Conservation (phyloP, 2,329 filamentous ascomycete species). For the Pseudogymnoascus sp. region DNA sequence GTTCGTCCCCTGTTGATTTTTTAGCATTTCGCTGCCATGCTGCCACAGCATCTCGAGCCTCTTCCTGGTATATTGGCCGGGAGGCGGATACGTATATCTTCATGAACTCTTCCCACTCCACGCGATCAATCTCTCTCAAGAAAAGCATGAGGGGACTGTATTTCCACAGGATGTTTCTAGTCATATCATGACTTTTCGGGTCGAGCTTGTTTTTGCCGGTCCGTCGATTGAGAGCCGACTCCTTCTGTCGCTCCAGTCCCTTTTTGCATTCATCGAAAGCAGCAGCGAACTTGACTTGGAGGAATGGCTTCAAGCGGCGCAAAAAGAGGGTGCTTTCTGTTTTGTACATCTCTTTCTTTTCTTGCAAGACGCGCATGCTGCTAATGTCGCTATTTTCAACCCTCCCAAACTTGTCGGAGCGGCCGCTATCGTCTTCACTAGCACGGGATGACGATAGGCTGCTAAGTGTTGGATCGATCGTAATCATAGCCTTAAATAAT, state of each 20-base stretch:
- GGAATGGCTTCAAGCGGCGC: constrained; percentile 69
- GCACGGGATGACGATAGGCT: constrained; percentile 36
- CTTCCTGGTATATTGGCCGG: constrained; percentile 67
- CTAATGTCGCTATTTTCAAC: constrained; percentile 46
- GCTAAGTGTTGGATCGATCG: constrained; percentile 72
- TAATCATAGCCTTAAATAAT: constrained; percentile 86
- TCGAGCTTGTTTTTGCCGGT: constrained; percentile 56
- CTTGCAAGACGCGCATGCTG: constrained; percentile 86
- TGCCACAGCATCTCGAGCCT: constrained; percentile 69
- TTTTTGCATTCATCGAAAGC: constrained; percentile 63
- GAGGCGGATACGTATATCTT: constrained; percentile 73
- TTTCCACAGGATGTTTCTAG: constrained; percentile 71
- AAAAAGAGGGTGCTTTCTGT: constrained; percentile 70
- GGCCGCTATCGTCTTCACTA: constrained; percentile 29
- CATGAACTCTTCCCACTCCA: constrained; percentile 74
- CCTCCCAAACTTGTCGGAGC: constrained; percentile 33
- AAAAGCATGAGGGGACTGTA: constrained; percentile 85
- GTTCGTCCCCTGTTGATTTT: constrained; percentile 68
- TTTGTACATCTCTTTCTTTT: constrained; percentile 86
- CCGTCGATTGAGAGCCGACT: constrained; percentile 43
- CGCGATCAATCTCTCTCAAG: constrained; percentile 70
- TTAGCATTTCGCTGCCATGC: constrained; percentile 74
- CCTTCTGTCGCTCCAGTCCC: constrained; percentile 40
- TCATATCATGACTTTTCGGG: constrained; percentile 58
- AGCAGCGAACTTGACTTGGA: constrained; percentile 71